Conservation (phyloP, 1,139 yeast species). For the Sugiyamaella neomexicana region DNA sequence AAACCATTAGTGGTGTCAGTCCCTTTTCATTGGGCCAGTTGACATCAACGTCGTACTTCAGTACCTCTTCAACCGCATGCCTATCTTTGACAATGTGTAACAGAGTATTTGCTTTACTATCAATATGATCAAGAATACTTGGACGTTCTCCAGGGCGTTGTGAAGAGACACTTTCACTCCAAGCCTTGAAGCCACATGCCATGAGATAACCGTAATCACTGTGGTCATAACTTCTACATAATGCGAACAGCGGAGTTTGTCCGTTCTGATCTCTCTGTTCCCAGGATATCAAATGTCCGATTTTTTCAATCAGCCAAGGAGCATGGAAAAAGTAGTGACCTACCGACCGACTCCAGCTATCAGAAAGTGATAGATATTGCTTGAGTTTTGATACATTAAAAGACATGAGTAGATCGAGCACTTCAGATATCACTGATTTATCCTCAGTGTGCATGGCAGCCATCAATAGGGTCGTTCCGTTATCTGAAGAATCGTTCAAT, state of each 20-base stretch:
- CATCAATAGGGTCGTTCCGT: slow-evolving; percentile 57
- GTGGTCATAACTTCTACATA: slow-evolving; percentile 83
- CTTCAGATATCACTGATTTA: slow-evolving; percentile 47
- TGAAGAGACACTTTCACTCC: slow-evolving; percentile 24
- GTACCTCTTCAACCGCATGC: slow-evolving; percentile 45
- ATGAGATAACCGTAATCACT: slow-evolving; percentile 57
- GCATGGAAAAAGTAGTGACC: slow-evolving; percentile 77
- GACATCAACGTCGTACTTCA: slow-evolving; percentile 50
- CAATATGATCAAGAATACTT: slow-evolving; percentile 57
- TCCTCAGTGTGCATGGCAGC: slow-evolving; percentile 61
- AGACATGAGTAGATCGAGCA: slow-evolving; percentile 50
- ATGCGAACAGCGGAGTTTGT: slow-evolving; percentile 77
- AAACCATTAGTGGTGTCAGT: slow-evolving; percentile 69
- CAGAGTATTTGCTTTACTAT: slow-evolving; percentile 69
- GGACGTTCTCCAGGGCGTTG: slow-evolving; percentile 11
- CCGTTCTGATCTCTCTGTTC: slow-evolving; percentile 60
- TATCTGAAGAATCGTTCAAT: slow-evolving; percentile 58
- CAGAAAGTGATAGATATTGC: slow-evolving; percentile 53
- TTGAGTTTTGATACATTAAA: slow-evolving; percentile 50
- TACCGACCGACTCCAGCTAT: slow-evolving; percentile 54
- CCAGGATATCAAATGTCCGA: slow-evolving; percentile 73
- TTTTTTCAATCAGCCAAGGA: slow-evolving; percentile 49
- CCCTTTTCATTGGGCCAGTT: slow-evolving; percentile 62
- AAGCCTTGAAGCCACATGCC: slow-evolving; percentile 47
- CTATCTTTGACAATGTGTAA: slow-evolving; percentile 63